phyloP scores from a whole-genome alignment of 495 filamentous ascomycete species.

The Xylaria scruposa region DNA sequence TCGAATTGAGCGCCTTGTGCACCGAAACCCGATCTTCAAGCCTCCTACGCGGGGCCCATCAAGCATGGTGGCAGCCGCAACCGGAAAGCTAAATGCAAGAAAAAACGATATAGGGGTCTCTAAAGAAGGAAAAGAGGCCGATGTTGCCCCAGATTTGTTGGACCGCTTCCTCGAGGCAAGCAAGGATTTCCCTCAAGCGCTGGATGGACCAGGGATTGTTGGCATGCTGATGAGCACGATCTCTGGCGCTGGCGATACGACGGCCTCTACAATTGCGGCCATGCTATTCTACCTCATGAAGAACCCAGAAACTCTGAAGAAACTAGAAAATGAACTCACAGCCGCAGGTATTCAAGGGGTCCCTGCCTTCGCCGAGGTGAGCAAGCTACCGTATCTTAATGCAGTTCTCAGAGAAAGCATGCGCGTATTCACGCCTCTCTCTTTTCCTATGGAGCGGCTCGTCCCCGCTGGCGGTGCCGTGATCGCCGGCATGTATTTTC shows the following conservation, averaged over 20 bases:
- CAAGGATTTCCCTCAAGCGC: constrained; percentile 32
- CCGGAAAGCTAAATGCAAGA: constrained; percentile 30
- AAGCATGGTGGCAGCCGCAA: constrained; percentile 27
- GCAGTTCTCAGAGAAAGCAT: constrained; percentile 67
- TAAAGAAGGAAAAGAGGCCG: background rate
- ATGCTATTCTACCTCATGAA: constrained; percentile 58
- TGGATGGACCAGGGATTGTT: constrained; percentile 45
- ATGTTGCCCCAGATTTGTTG: background rate
- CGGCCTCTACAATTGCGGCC: constrained; percentile 58
- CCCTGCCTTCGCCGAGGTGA: constrained; percentile 29
- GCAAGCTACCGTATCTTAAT: constrained; percentile 60
- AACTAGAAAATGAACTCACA: constrained; percentile 59
- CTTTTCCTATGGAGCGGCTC: constrained; percentile 60
- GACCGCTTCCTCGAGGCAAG: constrained; percentile 37
- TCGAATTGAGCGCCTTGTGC: constrained; percentile 36
- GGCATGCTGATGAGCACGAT: constrained; percentile 53
- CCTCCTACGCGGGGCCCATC: constrained; percentile 26
- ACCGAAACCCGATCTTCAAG: constrained; percentile 37
- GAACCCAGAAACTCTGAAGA: constrained; percentile 50
- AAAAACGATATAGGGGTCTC: background rate
- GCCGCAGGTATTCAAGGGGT: constrained; percentile 35
- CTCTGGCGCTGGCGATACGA: constrained; percentile 64
- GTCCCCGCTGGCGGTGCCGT: constrained; percentile 59
- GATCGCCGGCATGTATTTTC: constrained; percentile 59
- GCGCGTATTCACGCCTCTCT: constrained; percentile 58